Percentiles rank a stretch among this genome's conserved stretches.
Conservation (phyloP, 2,329 filamentous ascomycete genomes). For the Talaromyces sp. region DNA sequence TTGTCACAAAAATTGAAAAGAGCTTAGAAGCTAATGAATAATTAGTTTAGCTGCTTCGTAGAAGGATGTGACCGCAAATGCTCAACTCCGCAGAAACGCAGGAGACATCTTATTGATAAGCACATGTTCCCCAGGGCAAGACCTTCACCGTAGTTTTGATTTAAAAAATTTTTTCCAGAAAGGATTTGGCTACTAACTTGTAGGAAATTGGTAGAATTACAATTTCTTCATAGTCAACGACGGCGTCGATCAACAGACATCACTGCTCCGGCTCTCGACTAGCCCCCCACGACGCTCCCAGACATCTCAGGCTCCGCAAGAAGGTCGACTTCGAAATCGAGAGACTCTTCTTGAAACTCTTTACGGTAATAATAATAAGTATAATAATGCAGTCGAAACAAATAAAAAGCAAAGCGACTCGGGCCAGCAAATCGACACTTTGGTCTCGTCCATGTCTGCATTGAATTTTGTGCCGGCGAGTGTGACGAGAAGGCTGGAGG, state of each 20-base stretch:
- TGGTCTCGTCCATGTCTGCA: constrained; percentile 40
- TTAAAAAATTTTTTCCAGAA: too few species aligned
- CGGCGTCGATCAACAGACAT: constrained; percentile 80
- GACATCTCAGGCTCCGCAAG: constrained; percentile 22
- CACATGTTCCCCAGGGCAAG: constrained; percentile 73
- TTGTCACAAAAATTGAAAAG: background rate
- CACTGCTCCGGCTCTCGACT: constrained; percentile 56
- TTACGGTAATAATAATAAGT: background rate
- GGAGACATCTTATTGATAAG: constrained; percentile 88
- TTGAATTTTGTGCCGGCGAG: constrained; percentile 40
- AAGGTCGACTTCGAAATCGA: constrained; percentile 28
- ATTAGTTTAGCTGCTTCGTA: constrained; percentile 79
- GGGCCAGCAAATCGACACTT: constrained; percentile 26
- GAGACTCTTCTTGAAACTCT: constrained; percentile 15
- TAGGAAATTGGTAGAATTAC: constrained; percentile 52
- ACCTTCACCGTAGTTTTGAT: background rate
- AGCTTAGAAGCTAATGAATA: background rate
- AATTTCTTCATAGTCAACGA: constrained; percentile 83
- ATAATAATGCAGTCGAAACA: background rate
- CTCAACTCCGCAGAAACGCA: constrained; percentile 73
- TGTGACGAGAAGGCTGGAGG: constrained; percentile 26
- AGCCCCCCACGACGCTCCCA: constrained; percentile 31
- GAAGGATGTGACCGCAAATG: constrained; percentile 83
- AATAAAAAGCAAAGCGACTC: background rate
- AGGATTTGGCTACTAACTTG: background rate